phyloP scores from a whole-genome alignment of 371 early-diverging fungal species.

The Smittium culicis region DNA sequence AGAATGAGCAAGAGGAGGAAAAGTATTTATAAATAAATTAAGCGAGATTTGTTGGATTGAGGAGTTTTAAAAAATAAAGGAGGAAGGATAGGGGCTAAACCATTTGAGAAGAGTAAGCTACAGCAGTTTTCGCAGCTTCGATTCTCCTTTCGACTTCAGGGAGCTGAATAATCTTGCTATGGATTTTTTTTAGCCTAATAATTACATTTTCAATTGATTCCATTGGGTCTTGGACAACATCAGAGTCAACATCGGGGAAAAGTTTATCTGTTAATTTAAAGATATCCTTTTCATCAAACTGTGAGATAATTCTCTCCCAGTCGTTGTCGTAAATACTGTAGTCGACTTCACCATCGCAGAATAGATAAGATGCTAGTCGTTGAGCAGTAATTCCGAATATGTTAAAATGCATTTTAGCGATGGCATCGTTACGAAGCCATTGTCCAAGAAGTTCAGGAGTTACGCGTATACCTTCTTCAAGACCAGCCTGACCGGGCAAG shows the following conservation, averaged over 20 bases:
- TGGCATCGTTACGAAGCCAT: conserved; percentile 4
- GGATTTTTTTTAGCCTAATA: not conserved
- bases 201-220: conserved; percentile 7
- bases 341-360: conserved; percentile 3
- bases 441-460: conserved; percentile 4
- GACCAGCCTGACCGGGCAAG: not conserved
- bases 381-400: conserved; percentile 3
- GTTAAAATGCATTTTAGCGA: conserved; percentile 1
- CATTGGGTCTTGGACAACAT: conserved; percentile 5
- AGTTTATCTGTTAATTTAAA: conserved; percentile 3
- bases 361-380: not conserved
- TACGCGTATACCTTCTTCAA: conserved; percentile 3
- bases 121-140: conserved; percentile 1
- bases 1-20: no score
- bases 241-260: not conserved
- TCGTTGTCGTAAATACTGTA: conserved; percentile 3
- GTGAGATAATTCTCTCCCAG: not conserved
- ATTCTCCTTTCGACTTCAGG: not conserved
- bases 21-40: no score
- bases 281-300: conserved; percentile 5
- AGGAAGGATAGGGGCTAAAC: no score
- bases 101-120: conserved; percentile 8
- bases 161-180: not conserved
- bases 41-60: no score
- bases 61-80: no score